phyloP scores from a whole-genome alignment of 1,284 basidiomycete genomes.

The Kwoniella shivajii region DNA sequence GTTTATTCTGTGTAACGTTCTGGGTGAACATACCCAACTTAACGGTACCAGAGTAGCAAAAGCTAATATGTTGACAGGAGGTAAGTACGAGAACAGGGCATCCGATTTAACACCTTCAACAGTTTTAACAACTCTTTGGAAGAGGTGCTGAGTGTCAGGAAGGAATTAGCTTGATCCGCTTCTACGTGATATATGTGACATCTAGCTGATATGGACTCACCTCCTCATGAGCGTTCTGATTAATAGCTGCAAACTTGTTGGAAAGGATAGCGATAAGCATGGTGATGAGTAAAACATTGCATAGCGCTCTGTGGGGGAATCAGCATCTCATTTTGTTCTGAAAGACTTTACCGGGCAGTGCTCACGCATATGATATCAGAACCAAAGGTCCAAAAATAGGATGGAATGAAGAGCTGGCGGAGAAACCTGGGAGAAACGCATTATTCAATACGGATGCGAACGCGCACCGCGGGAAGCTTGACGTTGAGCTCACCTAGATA shows the following conservation, averaged over 20 bases:
- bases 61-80: conserved; percentile 64
- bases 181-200: not conserved
- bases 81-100: conserved; percentile 86
- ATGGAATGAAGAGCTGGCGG: conserved; percentile 72
- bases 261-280: conserved; percentile 86
- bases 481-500: conserved; percentile 28
- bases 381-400: conserved; percentile 74
- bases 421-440: conserved; percentile 37
- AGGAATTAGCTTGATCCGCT: not conserved
- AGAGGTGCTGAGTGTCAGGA: conserved; percentile 67
- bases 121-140: conserved; percentile 81
- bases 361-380: conserved; percentile 73
- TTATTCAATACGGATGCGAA: not conserved
- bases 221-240: conserved; percentile 73
- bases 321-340: not conserved
- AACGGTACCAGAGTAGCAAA: conserved; percentile 74
- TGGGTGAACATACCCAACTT: conserved; percentile 69
- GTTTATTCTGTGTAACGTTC: conserved; percentile 74
- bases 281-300: conserved; percentile 55
- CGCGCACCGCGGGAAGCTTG: not conserved
- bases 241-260: conserved; percentile 78
- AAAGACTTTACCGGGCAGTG: not conserved
- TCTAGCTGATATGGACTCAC: conserved; percentile 50
- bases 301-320: conserved; percentile 32
- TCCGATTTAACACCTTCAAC: conserved; percentile 89